Evolutionary conservation across 345 rosid species (phyloP), one percentile per base, ranked within the genome.

Genomic region (Erodium maritimum): DNA sequence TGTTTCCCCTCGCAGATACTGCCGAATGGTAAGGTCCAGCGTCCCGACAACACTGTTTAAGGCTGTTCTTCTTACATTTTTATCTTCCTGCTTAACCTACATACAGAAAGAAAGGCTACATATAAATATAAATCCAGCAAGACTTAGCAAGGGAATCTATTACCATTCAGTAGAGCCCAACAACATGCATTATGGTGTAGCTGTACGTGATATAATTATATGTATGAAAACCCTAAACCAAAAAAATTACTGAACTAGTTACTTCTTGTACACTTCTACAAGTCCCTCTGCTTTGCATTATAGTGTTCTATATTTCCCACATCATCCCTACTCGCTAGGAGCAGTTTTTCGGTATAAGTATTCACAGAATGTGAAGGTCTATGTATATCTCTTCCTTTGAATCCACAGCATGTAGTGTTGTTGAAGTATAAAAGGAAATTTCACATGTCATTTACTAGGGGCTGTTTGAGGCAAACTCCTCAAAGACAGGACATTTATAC

Each of bases 11-110:
- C 58, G 53, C 67, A 68, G 10, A 46, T 19, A 68, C 50, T 68
- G 67, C 45, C 66, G 56, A 23, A 68, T 58, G 50, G 67, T 68
- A 18, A 68, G 67, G 42, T 68, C 72, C 21, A 62, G 19, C 46
- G 72, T 68, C 23, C 72, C 72, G 17, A 68, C 63, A 19, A 68
- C 71, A 42, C 72, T 68, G 22, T 58, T 68, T n/a, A 68, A 57
- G 19, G 62, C 67, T 17, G 72, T 68, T 62, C 72, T 57, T 58
- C 63, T 68, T 50, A 68, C 60, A 24, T 68, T 62, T 54, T 62
- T 62, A 2, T 68, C 67, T 68, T 68, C 67, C 72, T 58, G 62
- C 50, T 63, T 62, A 25, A 68, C 72, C 72, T 62, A 66, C 17
- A 45, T 12, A 55, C 5, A 29, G 22, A 21, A 45, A 50, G 19